Evolutionary conservation across 805 yeast species (phyloP), one percentile per base, ranked within the genome.

Genomic region (Wickerhamiella occidentalis): DNA sequence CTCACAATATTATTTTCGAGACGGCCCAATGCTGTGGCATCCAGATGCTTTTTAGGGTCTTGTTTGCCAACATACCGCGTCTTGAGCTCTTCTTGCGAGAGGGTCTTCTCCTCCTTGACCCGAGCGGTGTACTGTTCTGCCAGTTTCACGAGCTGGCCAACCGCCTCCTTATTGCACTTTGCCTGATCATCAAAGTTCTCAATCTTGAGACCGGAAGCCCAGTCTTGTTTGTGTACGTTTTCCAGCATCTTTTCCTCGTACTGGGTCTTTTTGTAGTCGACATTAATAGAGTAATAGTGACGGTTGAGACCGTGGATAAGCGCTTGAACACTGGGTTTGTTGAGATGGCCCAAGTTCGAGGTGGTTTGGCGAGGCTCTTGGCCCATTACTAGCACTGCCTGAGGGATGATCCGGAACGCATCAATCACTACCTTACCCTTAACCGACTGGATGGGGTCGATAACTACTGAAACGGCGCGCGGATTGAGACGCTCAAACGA

Each of bases 341-440:
- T 88, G 64, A 92, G 75, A 59, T 87, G 84, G 28, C 98, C 98
- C 47, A 88, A 81, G 64, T 92, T 92, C 19, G 96, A 86, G 3
- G 98, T 92, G 9, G 96, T 82, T 65, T 90, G 97, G 64, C 99
- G 80, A 48, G 98, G 96, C 68, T 92, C 99, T 66, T 85, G 95
- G 51, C 95, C 95, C 76, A 86, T 77, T 92, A 92, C 85, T 60
- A 88, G 68, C 11, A 87, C 75, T 38, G 87, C 77, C 3, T 96
- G 79, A 56, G 86, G 85, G 61, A 92, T 92, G 55, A 94, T 75
- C 45, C 99, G 78, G 70, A 92, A 92, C 1, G 99, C 99, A 68
- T 92, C 99, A 60, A 92, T 92, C 44, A 92, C 99, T 43, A 92
- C 99, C 65, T 92, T 92, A 55, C 99, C 99, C 67, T 90, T 88